Percentiles rank a stretch among this genome's conserved stretches.
These are phyloP conservation scores for Pseudogymnoascus sp. DNA, from an alignment of 2,329 filamentous ascomycete species.

Conservation along the genomic window DNA sequence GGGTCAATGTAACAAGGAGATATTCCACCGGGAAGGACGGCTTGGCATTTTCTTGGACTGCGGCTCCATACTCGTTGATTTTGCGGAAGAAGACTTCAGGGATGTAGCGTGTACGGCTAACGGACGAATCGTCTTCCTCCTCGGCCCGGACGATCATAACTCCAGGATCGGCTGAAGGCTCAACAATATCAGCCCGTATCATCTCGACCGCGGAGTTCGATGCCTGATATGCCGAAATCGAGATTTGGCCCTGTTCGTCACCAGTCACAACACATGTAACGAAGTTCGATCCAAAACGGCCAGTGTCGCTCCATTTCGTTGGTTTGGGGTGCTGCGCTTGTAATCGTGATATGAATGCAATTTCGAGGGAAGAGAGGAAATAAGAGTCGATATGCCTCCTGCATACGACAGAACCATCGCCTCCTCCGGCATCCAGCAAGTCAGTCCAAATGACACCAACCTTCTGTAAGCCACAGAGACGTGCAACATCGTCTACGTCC, in stretches of 20 bases:
- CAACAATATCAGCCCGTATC: slow-evolving; percentile 89
- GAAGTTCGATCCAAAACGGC: slow-evolving; percentile 89
- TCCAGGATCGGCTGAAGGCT: slow-evolving; percentile 85
- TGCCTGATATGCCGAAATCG: slow-evolving; percentile 86
- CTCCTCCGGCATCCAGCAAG: slow-evolving; percentile 70
- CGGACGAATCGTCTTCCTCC: slow-evolving; percentile 69
- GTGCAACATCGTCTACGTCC: slow-evolving; percentile 72
- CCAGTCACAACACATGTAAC: slow-evolving; percentile 95
- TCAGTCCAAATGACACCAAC: slow-evolving; percentile 95
- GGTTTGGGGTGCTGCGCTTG: slow-evolving; percentile 84
- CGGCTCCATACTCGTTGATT: slow-evolving; percentile 93
- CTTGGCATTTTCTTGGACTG: slow-evolving; percentile 95
- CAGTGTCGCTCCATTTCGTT: slow-evolving; percentile 95
- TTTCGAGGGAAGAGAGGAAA: slow-evolving; percentile 85
- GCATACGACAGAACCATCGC: slow-evolving; percentile 83
- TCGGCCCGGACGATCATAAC: slow-evolving; percentile 94
- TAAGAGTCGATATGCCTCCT: slow-evolving; percentile 91
- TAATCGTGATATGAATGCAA: slow-evolving; percentile 78
- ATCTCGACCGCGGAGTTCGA: slow-evolving; percentile 96
- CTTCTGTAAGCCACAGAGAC: slow-evolving; percentile 75
- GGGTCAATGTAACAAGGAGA: slow-evolving; percentile 87
- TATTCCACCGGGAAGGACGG: slow-evolving; percentile 96
- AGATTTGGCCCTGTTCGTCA: slow-evolving; percentile 80
- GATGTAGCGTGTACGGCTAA: slow-evolving; percentile 74
- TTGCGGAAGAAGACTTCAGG: slow-evolving; percentile 94